These are phyloP conservation scores for Zygoascus bituminiphila DNA, from an alignment of 805 yeast genomes.

Conservation along the genomic window DNA sequence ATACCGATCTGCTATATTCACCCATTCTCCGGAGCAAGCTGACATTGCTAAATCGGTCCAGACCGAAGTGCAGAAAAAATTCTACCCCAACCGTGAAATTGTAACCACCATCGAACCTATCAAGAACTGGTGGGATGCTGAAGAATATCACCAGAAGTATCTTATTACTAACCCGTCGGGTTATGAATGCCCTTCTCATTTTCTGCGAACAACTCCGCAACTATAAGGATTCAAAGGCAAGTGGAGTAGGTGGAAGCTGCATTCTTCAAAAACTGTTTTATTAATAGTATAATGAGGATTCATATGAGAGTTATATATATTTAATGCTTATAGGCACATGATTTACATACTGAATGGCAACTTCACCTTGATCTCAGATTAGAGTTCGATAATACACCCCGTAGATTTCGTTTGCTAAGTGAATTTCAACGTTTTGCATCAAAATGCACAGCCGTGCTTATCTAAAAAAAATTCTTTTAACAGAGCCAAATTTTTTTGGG, in stretches of 20 bases:
- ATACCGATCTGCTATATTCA: constrained; percentile 76
- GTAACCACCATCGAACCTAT: constrained; percentile 66
- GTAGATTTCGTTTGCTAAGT: no score
- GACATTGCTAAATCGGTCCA: constrained; percentile 37
- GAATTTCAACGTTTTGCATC: no score
- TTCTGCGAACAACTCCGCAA: constrained; percentile 51
- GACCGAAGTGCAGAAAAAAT: constrained; percentile 55
- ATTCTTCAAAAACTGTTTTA: background rate
- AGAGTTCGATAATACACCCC: no score
- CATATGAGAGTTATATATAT: no score
- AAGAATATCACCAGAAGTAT: constrained; percentile 84
- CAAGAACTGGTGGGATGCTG: constrained; percentile 80
- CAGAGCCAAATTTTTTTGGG: constrained; percentile 5
- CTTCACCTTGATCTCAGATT: no score
- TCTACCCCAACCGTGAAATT: constrained; percentile 61
- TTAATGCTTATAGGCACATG: no score
- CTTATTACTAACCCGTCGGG: constrained; percentile 75
- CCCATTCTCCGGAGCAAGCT: constrained; percentile 46
- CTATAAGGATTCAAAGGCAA: no score
- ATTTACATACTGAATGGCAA: no score
- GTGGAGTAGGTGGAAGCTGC: no score
- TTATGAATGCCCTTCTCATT: constrained; percentile 87
- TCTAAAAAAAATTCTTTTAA: constrained; percentile 1
- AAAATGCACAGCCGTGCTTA: constrained; percentile 4
- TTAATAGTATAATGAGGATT: no score